Conservation (phyloP, 2,329 filamentous ascomycete genomes). For the Fragosphaeria purpurea region DNA sequence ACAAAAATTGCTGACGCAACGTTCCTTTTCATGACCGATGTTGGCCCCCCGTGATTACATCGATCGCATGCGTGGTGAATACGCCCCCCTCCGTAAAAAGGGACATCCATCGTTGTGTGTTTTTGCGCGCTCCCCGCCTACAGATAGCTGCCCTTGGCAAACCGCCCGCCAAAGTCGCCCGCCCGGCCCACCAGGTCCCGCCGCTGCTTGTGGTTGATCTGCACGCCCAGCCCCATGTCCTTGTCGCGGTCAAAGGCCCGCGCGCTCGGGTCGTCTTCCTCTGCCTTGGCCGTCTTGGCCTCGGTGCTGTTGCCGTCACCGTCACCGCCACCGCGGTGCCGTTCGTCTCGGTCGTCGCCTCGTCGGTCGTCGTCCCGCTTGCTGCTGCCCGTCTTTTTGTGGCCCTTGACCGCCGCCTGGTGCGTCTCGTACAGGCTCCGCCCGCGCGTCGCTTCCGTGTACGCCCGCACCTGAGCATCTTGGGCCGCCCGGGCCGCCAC, state of each 20-base stretch:
- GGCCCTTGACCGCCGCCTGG: conserved; percentile 27
- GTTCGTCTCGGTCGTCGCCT: neutral
- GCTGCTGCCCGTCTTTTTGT: neutral
- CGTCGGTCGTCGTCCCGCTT: neutral
- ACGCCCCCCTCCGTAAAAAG: too few species aligned
- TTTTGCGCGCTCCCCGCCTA: conserved; percentile 17
- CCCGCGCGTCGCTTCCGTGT: conserved; percentile 43
- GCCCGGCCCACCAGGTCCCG: conserved; percentile 71
- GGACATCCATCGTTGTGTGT: too few species aligned
- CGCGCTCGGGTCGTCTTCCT: conserved; percentile 85
- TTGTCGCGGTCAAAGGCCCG: conserved; percentile 86
- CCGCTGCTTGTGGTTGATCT: conserved; percentile 62
- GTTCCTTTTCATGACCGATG: too few species aligned
- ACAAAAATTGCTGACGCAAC: too few species aligned
- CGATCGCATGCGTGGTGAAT: too few species aligned
- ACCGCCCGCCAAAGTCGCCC: conserved; percentile 70
- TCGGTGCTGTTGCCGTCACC: conserved; percentile 29
- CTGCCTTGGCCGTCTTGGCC: conserved; percentile 15
- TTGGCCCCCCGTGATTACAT: too few species aligned
- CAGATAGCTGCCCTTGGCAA: conserved; percentile 63
- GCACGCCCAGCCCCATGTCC: conserved; percentile 72
- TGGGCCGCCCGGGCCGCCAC: conserved; percentile 48
- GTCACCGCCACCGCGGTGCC: neutral
- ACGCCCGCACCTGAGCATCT: conserved; percentile 35
- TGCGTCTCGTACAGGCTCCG: conserved; percentile 53